These are phyloP conservation scores for Trichosporon sp. DNA, from an alignment of 1,284 basidiomycete species.

Conservation along the genomic window DNA sequence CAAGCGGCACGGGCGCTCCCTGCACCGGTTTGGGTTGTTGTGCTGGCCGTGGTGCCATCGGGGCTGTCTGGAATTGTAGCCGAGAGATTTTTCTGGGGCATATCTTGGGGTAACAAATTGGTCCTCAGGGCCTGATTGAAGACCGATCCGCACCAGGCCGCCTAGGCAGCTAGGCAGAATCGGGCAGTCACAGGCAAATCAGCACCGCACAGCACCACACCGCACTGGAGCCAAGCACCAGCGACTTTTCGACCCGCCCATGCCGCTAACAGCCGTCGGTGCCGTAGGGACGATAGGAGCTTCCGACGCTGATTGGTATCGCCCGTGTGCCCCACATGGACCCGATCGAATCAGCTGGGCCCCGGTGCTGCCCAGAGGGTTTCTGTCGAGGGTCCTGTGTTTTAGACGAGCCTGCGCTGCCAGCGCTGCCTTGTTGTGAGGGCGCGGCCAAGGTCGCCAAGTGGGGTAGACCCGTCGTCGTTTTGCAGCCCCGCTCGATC, in stretches of 20 bases:
- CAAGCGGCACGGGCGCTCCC: neutral
- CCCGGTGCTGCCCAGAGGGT: neutral
- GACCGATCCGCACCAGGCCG: neutral
- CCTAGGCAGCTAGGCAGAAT: neutral
- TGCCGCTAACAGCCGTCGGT: neutral
- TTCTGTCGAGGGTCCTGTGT: neutral
- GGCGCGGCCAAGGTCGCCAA: neutral
- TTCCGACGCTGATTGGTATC: neutral
- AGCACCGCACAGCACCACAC: too few relatives aligned
- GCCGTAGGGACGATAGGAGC: neutral
- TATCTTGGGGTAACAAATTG: neutral
- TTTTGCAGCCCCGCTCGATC: neutral
- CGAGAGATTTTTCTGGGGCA: conserved; percentile 4
- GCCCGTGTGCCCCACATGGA: conserved; percentile 1
- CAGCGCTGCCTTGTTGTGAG: neutral
- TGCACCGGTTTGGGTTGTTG: neutral
- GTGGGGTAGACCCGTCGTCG: neutral
- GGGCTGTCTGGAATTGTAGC: neutral
- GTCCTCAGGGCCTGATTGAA: neutral
- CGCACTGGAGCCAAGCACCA: neutral
- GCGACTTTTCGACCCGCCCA: neutral
- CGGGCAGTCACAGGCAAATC: neutral
- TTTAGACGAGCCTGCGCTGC: neutral
- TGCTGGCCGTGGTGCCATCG: neutral
- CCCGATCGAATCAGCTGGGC: conserved; percentile 5